Evolutionary conservation across 108 stramenopile genomes (phyloP).

Genomic region (Mediolabrus comicus): DNA sequence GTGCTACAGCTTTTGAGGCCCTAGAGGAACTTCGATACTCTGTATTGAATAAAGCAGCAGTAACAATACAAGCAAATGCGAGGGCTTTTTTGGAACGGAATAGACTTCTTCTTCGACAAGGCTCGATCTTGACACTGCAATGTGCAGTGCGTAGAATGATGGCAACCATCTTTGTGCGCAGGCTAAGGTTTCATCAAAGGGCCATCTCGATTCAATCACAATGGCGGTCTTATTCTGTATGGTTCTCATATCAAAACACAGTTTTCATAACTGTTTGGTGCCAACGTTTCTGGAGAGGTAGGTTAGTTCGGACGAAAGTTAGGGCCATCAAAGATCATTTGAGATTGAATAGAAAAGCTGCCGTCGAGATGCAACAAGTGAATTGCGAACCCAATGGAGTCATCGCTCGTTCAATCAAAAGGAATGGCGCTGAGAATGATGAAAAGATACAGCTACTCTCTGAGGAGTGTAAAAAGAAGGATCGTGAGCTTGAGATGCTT

Average conservation of each 20-base stretch:
- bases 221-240: conserved; percentile 32
- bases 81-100: conserved; percentile 24
- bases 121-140: conserved; percentile 44
- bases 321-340: conserved; percentile 25
- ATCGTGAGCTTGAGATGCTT: conserved; percentile 36
- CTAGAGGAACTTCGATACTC: conserved; percentile 73
- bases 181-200: conserved; percentile 17
- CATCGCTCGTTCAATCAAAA: not conserved
- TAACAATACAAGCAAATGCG: conserved; percentile 24
- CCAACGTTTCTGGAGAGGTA: conserved; percentile 54
- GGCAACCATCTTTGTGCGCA: conserved; percentile 21
- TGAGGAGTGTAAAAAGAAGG: conserved; percentile 32
- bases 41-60: conserved; percentile 34
- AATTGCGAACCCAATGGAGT: conserved; percentile 22
- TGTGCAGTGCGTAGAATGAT: conserved; percentile 36
- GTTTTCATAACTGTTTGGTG: conserved; percentile 53
- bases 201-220: conserved; percentile 29
- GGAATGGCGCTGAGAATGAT: conserved; percentile 8
- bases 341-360: conserved; percentile 52
- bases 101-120: conserved; percentile 26
- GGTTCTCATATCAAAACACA: conserved; percentile 37
- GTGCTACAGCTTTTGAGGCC: conserved; percentile 70
- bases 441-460: conserved; percentile 30
- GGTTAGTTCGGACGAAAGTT: conserved; percentile 22
- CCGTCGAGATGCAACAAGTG: conserved; percentile 54